Evolutionary conservation across 768 basidiomycete genomes (phyloP).

Genomic region (Leccinum aurantiacum): DNA sequence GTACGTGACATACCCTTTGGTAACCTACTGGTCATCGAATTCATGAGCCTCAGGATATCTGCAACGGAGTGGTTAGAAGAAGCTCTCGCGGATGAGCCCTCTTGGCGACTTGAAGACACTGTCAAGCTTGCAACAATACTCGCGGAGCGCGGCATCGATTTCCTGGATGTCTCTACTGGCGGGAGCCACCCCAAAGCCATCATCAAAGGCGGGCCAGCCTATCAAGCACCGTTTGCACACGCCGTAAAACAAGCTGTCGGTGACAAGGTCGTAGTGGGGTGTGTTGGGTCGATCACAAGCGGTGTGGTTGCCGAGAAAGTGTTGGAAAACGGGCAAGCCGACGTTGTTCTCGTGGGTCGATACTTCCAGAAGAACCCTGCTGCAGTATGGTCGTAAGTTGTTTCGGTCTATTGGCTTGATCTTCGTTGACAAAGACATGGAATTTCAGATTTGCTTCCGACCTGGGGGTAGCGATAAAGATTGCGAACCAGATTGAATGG

Average conservation of each 20-base stretch:
- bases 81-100: conserved; percentile 53
- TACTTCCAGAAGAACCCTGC: conserved; percentile 64
- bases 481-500: conserved; percentile 59
- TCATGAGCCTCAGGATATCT: conserved; percentile 43
- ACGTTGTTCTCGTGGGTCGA: conserved; percentile 50
- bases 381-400: conserved; percentile 37
- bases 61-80: conserved; percentile 75
- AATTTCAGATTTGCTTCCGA: conserved; percentile 49
- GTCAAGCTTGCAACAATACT: conserved; percentile 58
- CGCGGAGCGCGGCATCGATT: conserved; percentile 64
- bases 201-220: conserved; percentile 30
- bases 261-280: conserved; percentile 36
- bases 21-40: neutral
- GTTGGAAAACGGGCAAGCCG: conserved; percentile 42
- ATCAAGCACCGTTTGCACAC: conserved; percentile 59
- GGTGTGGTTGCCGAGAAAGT: conserved; percentile 45
- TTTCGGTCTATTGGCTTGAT: neutral
- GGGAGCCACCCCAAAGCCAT: conserved; percentile 50
- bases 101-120: conserved; percentile 72
- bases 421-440: neutral
- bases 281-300: conserved; percentile 32
- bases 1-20: conserved; percentile 31
- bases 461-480: conserved; percentile 45
- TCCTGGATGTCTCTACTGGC: conserved; percentile 71
- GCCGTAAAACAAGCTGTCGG: conserved; percentile 50